These are phyloP conservation scores for Torulaspora franciscae DNA, from an alignment of 805 yeast genomes.

Conservation along the genomic window DNA sequence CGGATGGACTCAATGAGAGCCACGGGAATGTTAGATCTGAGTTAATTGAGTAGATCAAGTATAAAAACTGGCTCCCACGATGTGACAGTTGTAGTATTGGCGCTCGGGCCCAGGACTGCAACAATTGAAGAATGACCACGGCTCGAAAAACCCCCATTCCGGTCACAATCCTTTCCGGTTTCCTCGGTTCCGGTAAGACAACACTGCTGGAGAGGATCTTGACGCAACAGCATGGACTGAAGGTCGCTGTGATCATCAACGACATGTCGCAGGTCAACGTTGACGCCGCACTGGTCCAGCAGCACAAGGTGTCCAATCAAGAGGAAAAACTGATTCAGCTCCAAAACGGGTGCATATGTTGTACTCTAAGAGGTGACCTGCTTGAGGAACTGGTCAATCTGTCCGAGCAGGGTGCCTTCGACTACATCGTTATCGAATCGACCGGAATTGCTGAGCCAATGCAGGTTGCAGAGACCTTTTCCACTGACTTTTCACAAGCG, in stretches of 20 bases:
- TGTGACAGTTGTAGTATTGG: background rate
- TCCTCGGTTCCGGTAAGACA: constrained; percentile 46
- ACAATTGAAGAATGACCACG: background rate
- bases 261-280: constrained; percentile 43
- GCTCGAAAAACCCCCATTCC: constrained; percentile 36
- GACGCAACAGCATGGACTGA: constrained; percentile 38
- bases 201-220: constrained; percentile 43
- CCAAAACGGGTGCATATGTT: constrained; percentile 48
- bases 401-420: constrained; percentile 36
- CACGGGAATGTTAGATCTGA: background rate
- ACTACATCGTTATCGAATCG: constrained; percentile 44
- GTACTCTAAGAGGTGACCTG: constrained; percentile 45
- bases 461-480: constrained; percentile 49
- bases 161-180: constrained; percentile 45
- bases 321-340: constrained; percentile 43
- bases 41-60: background rate
- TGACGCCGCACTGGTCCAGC: constrained; percentile 40
- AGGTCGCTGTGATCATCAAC: constrained; percentile 44
- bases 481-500: constrained; percentile 39
- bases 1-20: background rate
- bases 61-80: background rate
- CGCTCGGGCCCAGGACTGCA: background rate
- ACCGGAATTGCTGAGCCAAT: constrained; percentile 48
- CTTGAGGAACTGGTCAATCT: constrained; percentile 41
- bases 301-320: constrained; percentile 39